Conservation (phyloP, 23 red algal genomes). For the Chondrus crispus region DNA sequence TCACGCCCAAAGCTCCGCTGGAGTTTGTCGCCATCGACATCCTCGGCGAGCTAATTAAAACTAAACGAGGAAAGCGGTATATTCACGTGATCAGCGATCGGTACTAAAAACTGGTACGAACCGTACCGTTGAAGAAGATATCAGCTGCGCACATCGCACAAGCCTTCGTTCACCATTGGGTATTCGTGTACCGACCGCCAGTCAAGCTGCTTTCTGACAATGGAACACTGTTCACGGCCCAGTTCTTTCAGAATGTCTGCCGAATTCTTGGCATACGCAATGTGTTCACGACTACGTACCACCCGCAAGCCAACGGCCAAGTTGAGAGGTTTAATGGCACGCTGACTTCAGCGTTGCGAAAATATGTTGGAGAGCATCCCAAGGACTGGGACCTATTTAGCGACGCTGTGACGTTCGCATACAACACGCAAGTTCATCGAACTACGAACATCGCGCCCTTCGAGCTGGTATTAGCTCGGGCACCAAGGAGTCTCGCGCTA, state of each 20-base stretch:
- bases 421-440: constrained; percentile 3
- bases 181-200: constrained; percentile 10
- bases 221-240: constrained; percentile 1
- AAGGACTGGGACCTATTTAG: background rate
- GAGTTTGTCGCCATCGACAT: constrained; percentile 17
- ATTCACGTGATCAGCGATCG: constrained; percentile 15
- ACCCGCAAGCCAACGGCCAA: constrained; percentile 16
- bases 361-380: background rate
- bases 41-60: background rate
- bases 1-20: background rate
- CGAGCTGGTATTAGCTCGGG: background rate
- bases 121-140: background rate
- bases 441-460: background rate
- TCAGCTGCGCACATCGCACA: background rate
- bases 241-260: constrained; percentile 27
- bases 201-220: background rate
- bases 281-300: background rate
- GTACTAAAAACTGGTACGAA: background rate
- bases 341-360: background rate
- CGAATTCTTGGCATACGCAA: background rate
- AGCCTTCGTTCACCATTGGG: background rate
- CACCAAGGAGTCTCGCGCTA: background rate
- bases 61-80: constrained; percentile 14
- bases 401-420: background rate
- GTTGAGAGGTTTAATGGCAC: constrained; percentile 34